Conservation (phyloP, 2,329 filamentous ascomycete species). For the Metarhizium sp. region DNA sequence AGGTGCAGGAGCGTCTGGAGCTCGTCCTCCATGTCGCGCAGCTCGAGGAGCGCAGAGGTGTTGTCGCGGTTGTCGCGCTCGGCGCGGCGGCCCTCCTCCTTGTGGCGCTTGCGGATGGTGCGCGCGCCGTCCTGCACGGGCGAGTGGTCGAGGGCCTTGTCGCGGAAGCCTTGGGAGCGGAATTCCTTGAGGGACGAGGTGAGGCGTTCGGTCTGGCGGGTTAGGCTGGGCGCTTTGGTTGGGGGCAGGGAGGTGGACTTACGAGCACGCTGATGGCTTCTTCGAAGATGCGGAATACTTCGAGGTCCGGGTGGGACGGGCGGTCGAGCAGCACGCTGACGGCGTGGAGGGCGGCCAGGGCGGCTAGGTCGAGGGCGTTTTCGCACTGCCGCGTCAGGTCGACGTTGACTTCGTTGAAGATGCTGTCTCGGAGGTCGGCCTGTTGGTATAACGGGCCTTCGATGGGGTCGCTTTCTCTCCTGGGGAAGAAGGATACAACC, state of each 20-base stretch:
- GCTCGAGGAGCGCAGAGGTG: slow-evolving; percentile 51
- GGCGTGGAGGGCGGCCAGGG: slow-evolving; percentile 51
- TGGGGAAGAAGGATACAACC: slow-evolving; percentile 45
- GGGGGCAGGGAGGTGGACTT: slow-evolving; percentile 7
- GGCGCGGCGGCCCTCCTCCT: slow-evolving; percentile 31
- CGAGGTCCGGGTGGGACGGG: slow-evolving; percentile 49
- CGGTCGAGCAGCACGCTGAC: slow-evolving; percentile 52
- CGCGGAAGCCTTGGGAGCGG: slow-evolving; percentile 45
- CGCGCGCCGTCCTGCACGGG: slow-evolving; percentile 30
- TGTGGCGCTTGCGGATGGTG: slow-evolving; percentile 28
- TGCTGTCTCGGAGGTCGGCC: slow-evolving; percentile 52
- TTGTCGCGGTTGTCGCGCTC: slow-evolving; percentile 53
- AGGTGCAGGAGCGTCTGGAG: slow-evolving; percentile 46
- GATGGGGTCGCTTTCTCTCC: slow-evolving; percentile 41
- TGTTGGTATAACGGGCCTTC: slow-evolving; percentile 49
- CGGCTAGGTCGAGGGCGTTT: slow-evolving; percentile 52
- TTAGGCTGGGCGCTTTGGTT: no score
- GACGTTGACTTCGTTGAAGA: slow-evolving; percentile 58
- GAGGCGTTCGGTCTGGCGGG: slow-evolving; percentile 47
- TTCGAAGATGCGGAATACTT: slow-evolving; percentile 56
- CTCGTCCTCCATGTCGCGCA: slow-evolving; percentile 57
- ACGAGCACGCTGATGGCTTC: slow-evolving; percentile 56
- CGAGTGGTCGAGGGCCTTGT: slow-evolving; percentile 30
- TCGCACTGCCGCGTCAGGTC: slow-evolving; percentile 54
- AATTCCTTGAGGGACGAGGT: slow-evolving; percentile 54